Conservation (phyloP, 371 early-diverging fungal species). For the Mortierella sp. region DNA sequence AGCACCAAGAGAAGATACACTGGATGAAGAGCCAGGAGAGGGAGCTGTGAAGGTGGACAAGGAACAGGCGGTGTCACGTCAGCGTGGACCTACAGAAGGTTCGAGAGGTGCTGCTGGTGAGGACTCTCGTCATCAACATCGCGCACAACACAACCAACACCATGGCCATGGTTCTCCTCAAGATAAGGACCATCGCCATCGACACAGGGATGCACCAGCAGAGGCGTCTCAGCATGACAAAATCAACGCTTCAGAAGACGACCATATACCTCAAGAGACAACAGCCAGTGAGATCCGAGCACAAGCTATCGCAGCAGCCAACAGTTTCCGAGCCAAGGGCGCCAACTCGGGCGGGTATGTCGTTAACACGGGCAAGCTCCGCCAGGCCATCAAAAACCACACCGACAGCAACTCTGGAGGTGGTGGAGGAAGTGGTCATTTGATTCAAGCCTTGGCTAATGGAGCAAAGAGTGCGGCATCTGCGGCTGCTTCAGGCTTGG, state of each 20-base stretch:
- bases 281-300: constrained; percentile 39
- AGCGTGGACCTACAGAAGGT: neutral
- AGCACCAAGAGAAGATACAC: neutral
- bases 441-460: constrained; percentile 40
- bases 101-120: neutral
- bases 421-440: constrained; percentile 28
- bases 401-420: neutral
- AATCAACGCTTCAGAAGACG: neutral
- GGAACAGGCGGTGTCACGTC: neutral
- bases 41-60: neutral
- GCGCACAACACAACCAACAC: constrained; percentile 5
- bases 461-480: constrained; percentile 45
- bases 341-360: constrained; percentile 41
- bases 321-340: constrained; percentile 48
- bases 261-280: neutral
- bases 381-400: constrained; percentile 41
- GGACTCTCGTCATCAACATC: neutral
- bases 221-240: neutral
- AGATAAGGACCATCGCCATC: neutral
- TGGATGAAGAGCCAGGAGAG: constrained; percentile 11
- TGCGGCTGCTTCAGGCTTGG: constrained; percentile 42
- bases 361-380: constrained; percentile 42
- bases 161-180: neutral
- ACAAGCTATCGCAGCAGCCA: constrained; percentile 43
- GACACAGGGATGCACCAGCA: neutral